Evolutionary conservation across 148 eudicot species (phyloP).

Genomic region (Spergularia bocconei): DNA sequence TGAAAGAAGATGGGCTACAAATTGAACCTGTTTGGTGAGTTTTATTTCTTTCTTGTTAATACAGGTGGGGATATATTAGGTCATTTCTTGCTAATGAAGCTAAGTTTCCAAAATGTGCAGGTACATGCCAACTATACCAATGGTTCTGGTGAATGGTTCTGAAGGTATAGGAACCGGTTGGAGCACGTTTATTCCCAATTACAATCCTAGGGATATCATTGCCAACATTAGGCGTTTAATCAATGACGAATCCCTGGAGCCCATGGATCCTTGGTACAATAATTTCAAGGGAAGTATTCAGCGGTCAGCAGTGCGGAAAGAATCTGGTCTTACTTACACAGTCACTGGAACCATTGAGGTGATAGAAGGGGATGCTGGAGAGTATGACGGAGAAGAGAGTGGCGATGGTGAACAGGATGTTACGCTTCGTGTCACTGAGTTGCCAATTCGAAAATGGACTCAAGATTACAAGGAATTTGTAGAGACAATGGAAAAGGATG

Average conservation of each 20-base stretch:
- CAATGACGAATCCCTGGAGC: constrained; percentile 54
- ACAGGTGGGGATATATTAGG: background rate
- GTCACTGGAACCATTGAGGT: constrained; percentile 67
- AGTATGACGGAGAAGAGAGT: constrained; percentile 10
- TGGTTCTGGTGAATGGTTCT: constrained; percentile 91
- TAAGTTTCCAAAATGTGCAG: constrained; percentile 31
- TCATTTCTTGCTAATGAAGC: background rate
- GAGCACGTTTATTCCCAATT: constrained; percentile 88
- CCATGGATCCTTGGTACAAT: constrained; percentile 97
- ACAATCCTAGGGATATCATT: constrained; percentile 75
- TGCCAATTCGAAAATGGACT: constrained; percentile 81
- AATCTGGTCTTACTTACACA: constrained; percentile 56
- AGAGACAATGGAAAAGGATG: constrained; percentile 54
- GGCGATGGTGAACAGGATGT: constrained; percentile 21
- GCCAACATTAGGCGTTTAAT: constrained; percentile 64
- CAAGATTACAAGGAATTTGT: constrained; percentile 84
- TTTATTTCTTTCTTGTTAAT: background rate
- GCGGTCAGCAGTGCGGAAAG: constrained; percentile 53
- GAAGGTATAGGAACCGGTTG: constrained; percentile 99
- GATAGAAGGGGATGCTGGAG: constrained; percentile 10
- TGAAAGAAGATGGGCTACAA: constrained; percentile 77
- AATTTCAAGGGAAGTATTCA: constrained; percentile 74
- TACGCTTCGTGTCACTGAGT: constrained; percentile 59
- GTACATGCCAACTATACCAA: constrained; percentile 86
- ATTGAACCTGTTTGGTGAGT: constrained; percentile 90